These are phyloP conservation scores for Lasiosphaeriaceae sp. DNA, from an alignment of 495 filamentous ascomycete species.

Conservation along the genomic window DNA sequence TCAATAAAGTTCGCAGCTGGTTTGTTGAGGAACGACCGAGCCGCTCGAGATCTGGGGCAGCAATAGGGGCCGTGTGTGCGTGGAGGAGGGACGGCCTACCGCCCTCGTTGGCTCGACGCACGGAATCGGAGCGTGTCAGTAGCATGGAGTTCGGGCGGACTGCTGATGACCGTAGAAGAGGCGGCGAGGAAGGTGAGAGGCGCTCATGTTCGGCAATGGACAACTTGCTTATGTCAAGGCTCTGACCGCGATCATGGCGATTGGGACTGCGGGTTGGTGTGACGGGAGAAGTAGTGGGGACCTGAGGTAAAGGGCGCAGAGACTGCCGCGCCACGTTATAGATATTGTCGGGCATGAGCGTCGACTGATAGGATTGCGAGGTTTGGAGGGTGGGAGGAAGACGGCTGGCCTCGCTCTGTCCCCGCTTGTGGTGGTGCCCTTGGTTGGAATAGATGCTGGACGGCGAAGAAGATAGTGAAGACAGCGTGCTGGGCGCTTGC, in stretches of 20 bases:
- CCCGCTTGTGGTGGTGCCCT: conserved; percentile 60
- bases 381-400: conserved; percentile 38
- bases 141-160: conserved; percentile 53
- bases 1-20: conserved; percentile 84
- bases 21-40: conserved; percentile 81
- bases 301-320: conserved; percentile 70
- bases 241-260: conserved; percentile 46
- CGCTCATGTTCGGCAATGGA: conserved; percentile 33
- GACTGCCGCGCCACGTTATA: conserved; percentile 74
- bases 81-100: conserved; percentile 37
- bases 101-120: conserved; percentile 31
- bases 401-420: conserved; percentile 64
- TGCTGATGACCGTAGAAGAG: conserved; percentile 29
- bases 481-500: conserved; percentile 62
- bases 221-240: conserved; percentile 48
- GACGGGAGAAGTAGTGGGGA: conserved; percentile 45
- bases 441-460: conserved; percentile 57
- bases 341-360: conserved; percentile 48
- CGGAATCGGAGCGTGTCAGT: conserved; percentile 48
- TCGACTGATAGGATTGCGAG: conserved; percentile 36
- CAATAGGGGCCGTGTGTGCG: conserved; percentile 47
- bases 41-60: conserved; percentile 67
- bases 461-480: conserved; percentile 57
- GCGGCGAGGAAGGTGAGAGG: conserved; percentile 30
- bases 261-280: conserved; percentile 16